Conservation (phyloP, 2,329 filamentous ascomycete genomes). For the Didymella segeticola region DNA sequence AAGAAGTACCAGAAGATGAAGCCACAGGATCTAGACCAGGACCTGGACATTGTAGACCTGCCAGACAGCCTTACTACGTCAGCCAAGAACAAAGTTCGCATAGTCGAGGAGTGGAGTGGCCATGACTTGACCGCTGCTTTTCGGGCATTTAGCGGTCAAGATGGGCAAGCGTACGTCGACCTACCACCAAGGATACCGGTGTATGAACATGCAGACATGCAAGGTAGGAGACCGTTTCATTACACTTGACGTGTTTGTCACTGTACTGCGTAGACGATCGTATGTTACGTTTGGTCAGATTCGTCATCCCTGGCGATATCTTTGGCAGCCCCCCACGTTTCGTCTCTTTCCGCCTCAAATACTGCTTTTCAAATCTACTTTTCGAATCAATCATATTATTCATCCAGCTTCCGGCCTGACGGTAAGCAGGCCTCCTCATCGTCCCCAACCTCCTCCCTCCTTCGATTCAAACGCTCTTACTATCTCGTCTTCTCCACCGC, state of each 20-base stretch:
- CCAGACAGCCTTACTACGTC: constrained; percentile 36
- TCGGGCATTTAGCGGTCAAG: constrained; percentile 30
- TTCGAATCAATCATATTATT: too few species aligned
- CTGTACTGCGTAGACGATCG: not conserved
- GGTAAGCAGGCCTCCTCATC: constrained; percentile 73
- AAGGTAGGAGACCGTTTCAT: constrained; percentile 60
- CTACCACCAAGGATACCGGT: constrained; percentile 42
- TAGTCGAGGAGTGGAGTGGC: constrained; percentile 30
- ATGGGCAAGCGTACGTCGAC: constrained; percentile 5
- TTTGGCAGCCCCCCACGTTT: not conserved
- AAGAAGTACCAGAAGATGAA: constrained; percentile 74
- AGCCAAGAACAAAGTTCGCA: constrained; percentile 25
- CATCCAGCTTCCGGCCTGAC: constrained; percentile 23
- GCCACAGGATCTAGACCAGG: constrained; percentile 57
- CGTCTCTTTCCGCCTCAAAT: too few species aligned
- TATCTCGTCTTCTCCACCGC: constrained; percentile 77
- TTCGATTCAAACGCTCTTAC: constrained; percentile 70
- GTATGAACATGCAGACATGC: constrained; percentile 71
- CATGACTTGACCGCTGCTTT: constrained; percentile 33
- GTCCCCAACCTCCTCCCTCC: constrained; percentile 77
- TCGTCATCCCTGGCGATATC: not conserved
- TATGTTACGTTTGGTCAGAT: not conserved
- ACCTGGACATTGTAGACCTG: constrained; percentile 52
- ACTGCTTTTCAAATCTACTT: not conserved
- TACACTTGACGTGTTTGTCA: not conserved